Evolutionary conservation across 2,329 filamentous ascomycete species (phyloP).

Genomic region (Ascochyta koolunga): DNA sequence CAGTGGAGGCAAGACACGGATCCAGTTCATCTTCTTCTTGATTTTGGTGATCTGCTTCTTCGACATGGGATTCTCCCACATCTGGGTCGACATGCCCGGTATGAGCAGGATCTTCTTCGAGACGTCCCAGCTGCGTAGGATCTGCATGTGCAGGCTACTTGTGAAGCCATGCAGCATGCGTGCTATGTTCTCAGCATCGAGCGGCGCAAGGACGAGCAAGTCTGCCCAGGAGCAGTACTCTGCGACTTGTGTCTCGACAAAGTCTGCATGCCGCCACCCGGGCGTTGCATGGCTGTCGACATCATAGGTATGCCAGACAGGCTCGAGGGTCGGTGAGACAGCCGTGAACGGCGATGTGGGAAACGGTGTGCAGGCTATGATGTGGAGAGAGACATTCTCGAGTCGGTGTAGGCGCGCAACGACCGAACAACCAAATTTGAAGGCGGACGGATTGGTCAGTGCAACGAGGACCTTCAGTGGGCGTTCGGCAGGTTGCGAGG

Average conservation of each 20-base stretch:
- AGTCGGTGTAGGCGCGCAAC: constrained; percentile 72
- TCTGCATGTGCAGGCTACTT: constrained; percentile 79
- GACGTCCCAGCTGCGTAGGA: constrained; percentile 84
- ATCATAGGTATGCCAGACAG: constrained; percentile 40
- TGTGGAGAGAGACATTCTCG: constrained; percentile 62
- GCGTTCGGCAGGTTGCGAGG: constrained; percentile 28
- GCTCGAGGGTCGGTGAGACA: constrained; percentile 35
- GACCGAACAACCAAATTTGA: constrained; percentile 69
- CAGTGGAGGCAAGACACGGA: constrained; percentile 79
- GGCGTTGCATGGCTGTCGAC: constrained; percentile 24
- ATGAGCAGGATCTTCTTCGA: constrained; percentile 84
- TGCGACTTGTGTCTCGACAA: constrained; percentile 60
- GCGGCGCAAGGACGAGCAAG: constrained; percentile 80
- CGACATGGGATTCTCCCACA: constrained; percentile 91
- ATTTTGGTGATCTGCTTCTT: constrained; percentile 87
- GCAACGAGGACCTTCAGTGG: constrained; percentile 63
- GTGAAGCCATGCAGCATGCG: constrained; percentile 87
- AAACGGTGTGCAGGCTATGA: constrained; percentile 39
- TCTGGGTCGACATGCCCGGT: constrained; percentile 84
- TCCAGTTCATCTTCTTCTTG: constrained; percentile 83
- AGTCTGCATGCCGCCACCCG: constrained; percentile 34
- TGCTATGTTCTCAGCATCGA: constrained; percentile 82
- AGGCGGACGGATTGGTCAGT: constrained; percentile 68
- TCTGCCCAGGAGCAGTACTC: constrained; percentile 88
- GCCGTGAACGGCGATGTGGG: constrained; percentile 28